phyloP scores from a whole-genome alignment of 352 stramenopile species.

The Phytopythium vexans region DNA sequence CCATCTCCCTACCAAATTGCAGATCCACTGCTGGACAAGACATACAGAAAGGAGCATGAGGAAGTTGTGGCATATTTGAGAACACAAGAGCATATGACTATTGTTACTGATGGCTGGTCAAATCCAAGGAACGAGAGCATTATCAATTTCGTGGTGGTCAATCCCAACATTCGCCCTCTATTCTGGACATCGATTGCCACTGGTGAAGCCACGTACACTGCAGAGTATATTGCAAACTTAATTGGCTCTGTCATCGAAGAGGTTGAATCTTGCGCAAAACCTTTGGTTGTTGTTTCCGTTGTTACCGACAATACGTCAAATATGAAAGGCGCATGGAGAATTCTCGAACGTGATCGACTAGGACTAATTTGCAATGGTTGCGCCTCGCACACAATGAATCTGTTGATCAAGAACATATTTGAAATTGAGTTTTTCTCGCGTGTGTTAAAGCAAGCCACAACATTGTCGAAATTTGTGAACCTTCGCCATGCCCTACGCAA shows the following conservation, averaged over 20 bases:
- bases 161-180: neutral
- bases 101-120: constrained; percentile 11
- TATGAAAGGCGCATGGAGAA: constrained; percentile 7
- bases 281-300: constrained; percentile 1
- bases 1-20: neutral
- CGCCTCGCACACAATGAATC: constrained; percentile 7
- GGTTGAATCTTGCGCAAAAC: neutral
- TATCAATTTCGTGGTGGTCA: constrained; percentile 12
- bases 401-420: constrained; percentile 18
- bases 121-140: constrained; percentile 9
- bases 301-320: constrained; percentile 14
- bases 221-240: neutral
- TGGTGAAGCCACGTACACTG: neutral
- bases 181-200: constrained; percentile 10
- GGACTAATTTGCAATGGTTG: constrained; percentile 12
- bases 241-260: constrained; percentile 9
- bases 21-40: neutral
- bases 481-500: constrained; percentile 1
- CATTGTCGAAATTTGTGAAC: constrained; percentile 8
- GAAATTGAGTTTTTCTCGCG: constrained; percentile 2
- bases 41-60: neutral
- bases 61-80: neutral
- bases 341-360: neutral
- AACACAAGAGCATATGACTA: neutral
- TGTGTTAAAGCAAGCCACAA: neutral